Conservation (phyloP, 1,139 yeast species). For the Taphrina pruni region DNA sequence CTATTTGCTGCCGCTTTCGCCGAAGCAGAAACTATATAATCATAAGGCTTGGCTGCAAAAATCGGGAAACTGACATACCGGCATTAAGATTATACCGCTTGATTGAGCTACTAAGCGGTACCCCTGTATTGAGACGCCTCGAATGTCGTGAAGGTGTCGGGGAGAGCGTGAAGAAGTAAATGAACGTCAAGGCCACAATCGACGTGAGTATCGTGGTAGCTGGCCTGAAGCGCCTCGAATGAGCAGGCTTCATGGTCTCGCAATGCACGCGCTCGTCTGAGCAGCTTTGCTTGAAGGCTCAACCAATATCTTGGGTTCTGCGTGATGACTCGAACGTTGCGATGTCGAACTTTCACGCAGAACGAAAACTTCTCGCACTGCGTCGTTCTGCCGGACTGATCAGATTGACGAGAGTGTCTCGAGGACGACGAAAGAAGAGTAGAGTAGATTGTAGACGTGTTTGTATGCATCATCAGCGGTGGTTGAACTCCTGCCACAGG, state of each 20-base stretch:
- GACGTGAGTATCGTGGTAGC: constrained; percentile 19
- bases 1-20: constrained; percentile 54
- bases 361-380: too few relatives aligned
- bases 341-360: too few relatives aligned
- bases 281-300: not conserved
- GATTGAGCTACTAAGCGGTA: constrained; percentile 31
- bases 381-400: too few relatives aligned
- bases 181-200: constrained; percentile 21
- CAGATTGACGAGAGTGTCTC: too few relatives aligned
- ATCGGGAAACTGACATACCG: not conserved
- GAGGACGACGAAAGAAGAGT: too few relatives aligned
- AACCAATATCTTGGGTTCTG: too few relatives aligned
- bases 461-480: constrained; percentile 1
- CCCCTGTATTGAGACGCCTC: constrained; percentile 32
- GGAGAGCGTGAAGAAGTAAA: constrained; percentile 37
- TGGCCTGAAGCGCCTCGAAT: constrained; percentile 30
- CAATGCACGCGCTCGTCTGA: not conserved
- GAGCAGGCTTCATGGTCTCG: constrained; percentile 20
- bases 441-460: not conserved
- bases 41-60: not conserved
- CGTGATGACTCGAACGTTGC: too few relatives aligned
- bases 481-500: constrained; percentile 5
- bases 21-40: constrained; percentile 32
- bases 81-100: constrained; percentile 33
- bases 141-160: constrained; percentile 4